A percentile compares a stretch with the other conserved stretches of the same genome.
phyloP scores from a whole-genome alignment of 2,329 filamentous ascomycete species.

The Exophiala spinifera region DNA sequence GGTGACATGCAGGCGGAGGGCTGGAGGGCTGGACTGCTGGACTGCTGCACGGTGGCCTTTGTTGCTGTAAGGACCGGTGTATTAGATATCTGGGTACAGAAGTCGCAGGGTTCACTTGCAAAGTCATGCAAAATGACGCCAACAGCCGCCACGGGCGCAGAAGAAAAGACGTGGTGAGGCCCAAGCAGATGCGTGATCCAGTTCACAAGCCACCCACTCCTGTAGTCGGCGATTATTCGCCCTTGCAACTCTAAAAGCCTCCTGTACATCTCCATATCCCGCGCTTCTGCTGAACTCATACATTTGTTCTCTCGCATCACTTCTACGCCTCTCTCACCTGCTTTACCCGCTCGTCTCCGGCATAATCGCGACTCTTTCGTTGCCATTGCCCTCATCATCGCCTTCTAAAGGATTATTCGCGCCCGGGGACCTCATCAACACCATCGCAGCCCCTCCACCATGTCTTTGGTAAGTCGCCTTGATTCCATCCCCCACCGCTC shows the following conservation, averaged over 20 bases:
- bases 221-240: background rate
- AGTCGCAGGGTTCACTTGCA: background rate
- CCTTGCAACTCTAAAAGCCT: background rate
- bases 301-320: background rate
- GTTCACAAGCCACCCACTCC: background rate
- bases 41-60: too few species aligned
- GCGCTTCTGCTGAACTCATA: background rate
- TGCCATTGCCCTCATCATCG: conserved; percentile 8
- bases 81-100: background rate
- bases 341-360: background rate
- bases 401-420: conserved; percentile 6
- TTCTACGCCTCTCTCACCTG: background rate
- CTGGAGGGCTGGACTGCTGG: too few species aligned
- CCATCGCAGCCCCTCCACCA: conserved; percentile 7
- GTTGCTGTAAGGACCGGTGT: too few species aligned
- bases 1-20: too few species aligned
- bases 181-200: background rate
- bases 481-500: conserved; percentile 18
- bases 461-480: conserved; percentile 21
- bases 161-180: too few species aligned
- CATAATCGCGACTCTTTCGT: conserved; percentile 4
- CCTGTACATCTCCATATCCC: too few species aligned
- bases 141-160: background rate
- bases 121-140: conserved; percentile 21
- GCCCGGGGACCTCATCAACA: conserved; percentile 3